phyloP scores from a whole-genome alignment of 1,284 basidiomycete species.

The Rhodofomes roseus region DNA sequence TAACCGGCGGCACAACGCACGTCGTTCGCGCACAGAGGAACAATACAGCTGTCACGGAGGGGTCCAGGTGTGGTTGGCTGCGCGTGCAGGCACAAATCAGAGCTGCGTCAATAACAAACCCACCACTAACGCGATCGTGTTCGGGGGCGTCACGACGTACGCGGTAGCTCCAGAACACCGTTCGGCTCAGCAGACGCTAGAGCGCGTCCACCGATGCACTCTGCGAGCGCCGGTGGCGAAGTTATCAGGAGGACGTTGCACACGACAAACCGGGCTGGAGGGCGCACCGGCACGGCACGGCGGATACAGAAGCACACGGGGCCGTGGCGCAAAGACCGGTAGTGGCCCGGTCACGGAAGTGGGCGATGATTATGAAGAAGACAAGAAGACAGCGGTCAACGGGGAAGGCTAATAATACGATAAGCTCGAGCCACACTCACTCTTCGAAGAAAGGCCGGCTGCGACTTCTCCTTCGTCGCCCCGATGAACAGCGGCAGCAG shows the following conservation, averaged over 20 bases:
- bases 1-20: not conserved
- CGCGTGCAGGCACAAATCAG: conserved; percentile 13
- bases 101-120: conserved; percentile 59
- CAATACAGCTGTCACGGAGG: not conserved
- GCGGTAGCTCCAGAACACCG: conserved; percentile 81
- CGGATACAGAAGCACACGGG: not conserved
- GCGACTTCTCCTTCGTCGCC: conserved; percentile 55
- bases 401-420: not conserved
- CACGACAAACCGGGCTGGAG: conserved; percentile 76
- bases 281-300: conserved; percentile 6
- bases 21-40: not conserved
- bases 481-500: conserved; percentile 73
- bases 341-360: conserved; percentile 8
- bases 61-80: not conserved
- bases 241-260: conserved; percentile 72
- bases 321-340: not conserved
- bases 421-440: conserved; percentile 40
- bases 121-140: conserved; percentile 72
- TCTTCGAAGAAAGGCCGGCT: conserved; percentile 61
- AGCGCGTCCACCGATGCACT: conserved; percentile 86
- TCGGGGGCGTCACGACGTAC: conserved; percentile 79
- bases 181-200: conserved; percentile 81
- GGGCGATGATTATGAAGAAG: conserved; percentile 9
- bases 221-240: conserved; percentile 78
- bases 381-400: not conserved